Percentiles rank a stretch among this genome's conserved stretches.
Evolutionary conservation across 1,139 yeast species (phyloP).

Genomic region (Yamadazyma taylorii): DNA sequence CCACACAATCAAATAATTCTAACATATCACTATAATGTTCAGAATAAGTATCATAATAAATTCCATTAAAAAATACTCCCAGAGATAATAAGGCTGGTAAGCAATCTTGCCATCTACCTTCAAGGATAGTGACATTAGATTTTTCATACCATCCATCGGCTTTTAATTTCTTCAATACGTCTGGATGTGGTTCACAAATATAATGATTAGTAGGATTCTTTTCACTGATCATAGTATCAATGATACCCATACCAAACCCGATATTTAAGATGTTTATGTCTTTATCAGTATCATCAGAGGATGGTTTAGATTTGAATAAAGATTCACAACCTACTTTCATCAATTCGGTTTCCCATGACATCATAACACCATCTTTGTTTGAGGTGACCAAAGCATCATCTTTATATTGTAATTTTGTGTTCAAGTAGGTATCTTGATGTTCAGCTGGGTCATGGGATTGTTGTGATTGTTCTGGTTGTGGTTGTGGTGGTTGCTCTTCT

Average conservation of each 20-base stretch:
- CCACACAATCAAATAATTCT: constrained; percentile 76
- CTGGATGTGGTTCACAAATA: constrained; percentile 95
- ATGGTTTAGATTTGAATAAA: constrained; percentile 40
- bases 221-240: constrained; percentile 72
- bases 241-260: constrained; percentile 97
- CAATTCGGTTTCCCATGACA: constrained; percentile 89
- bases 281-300: constrained; percentile 20
- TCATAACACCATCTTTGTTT: constrained; percentile 90
- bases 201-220: constrained; percentile 68
- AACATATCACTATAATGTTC: constrained; percentile 86
- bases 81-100: constrained; percentile 61
- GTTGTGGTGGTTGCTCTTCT: constrained; percentile 14
- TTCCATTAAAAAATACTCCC: constrained; percentile 83
- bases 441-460: constrained; percentile 49
- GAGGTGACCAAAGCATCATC: constrained; percentile 73
- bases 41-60: constrained; percentile 90
- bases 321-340: constrained; percentile 81
- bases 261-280: constrained; percentile 66
- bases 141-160: constrained; percentile 84
- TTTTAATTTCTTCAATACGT: constrained; percentile 67
- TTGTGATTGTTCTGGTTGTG: constrained; percentile 8
- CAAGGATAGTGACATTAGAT: constrained; percentile 67
- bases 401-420: constrained; percentile 66
- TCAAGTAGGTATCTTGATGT: constrained; percentile 63
- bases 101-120: constrained; percentile 91